Evolutionary conservation across 306 rosid species (phyloP).

Genomic region (Lablab purpureus): DNA sequence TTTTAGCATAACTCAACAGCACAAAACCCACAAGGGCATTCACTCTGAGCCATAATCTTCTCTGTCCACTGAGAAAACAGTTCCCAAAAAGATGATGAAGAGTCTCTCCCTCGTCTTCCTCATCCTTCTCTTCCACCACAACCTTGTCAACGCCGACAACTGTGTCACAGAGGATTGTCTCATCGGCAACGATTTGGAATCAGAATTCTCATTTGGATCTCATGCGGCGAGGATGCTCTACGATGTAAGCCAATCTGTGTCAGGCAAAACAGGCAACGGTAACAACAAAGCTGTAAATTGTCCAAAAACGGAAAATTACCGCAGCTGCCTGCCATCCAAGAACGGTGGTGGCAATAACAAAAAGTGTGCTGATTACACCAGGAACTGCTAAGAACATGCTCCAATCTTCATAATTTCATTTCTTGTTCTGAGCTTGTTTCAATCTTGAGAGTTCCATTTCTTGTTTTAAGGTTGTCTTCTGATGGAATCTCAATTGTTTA

Average conservation of each 20-base stretch:
- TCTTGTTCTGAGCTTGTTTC: background rate
- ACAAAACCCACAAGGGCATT: background rate
- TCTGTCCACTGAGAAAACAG: constrained; percentile 15
- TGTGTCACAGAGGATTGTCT: constrained; percentile 42
- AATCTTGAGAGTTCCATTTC: background rate
- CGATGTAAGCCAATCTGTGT: background rate
- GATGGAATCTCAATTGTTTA: background rate
- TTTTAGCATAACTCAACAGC: background rate
- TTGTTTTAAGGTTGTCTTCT: background rate
- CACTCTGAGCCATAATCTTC: background rate
- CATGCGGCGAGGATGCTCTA: constrained; percentile 48
- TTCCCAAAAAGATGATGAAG: constrained; percentile 41
- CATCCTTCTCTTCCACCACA: constrained; percentile 34
- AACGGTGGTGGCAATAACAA: constrained; percentile 30
- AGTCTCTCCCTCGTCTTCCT: constrained; percentile 7
- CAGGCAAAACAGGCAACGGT: constrained; percentile 11
- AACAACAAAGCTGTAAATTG: constrained; percentile 42
- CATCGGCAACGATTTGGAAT: constrained; percentile 36
- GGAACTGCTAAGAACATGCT: constrained; percentile 28
- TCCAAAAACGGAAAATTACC: background rate
- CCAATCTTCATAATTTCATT: background rate
- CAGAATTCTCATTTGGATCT: constrained; percentile 40
- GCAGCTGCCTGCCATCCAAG: constrained; percentile 31
- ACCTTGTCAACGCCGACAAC: background rate
- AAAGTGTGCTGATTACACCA: constrained; percentile 22